Evolutionary conservation across 2,329 filamentous ascomycete genomes (phyloP).

Genomic region (Pseudophaeomoniella oleicola): DNA sequence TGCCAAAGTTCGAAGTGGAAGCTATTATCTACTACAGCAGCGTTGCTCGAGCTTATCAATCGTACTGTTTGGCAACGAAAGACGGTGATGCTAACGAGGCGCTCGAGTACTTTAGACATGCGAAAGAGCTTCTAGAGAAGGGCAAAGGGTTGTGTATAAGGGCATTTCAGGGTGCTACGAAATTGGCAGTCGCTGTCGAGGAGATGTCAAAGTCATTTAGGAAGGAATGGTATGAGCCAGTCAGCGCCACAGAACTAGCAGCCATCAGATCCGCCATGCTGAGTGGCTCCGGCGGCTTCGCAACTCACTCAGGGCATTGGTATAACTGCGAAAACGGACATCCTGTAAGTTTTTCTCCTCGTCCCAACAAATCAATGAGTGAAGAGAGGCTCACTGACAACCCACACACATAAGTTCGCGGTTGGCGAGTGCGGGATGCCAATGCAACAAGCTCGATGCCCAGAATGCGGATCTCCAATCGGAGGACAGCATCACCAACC

Average conservation of each 20-base stretch:
- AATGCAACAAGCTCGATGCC: slow-evolving; percentile 15
- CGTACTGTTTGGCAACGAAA: slow-evolving; percentile 5
- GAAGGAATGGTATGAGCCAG: slow-evolving; percentile 22
- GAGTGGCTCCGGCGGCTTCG: slow-evolving; percentile 24
- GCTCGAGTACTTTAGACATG: slow-evolving; percentile 8
- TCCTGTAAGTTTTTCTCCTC: slow-evolving; percentile 20
- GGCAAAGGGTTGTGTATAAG: slow-evolving; percentile 19
- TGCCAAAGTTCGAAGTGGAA: slow-evolving; percentile 24
- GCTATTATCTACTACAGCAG: slow-evolving; percentile 18
- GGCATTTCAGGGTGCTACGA: slow-evolving; percentile 16
- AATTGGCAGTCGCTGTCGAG: slow-evolving; percentile 15
- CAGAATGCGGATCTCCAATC: slow-evolving; percentile 13
- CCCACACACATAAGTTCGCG: slow-evolving; percentile 10
- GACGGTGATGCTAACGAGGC: slow-evolving; percentile 10
- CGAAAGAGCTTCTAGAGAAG: slow-evolving; percentile 9
- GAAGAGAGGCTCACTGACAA: too few species aligned
- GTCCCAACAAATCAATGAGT: too few species aligned
- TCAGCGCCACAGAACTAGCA: slow-evolving; percentile 26
- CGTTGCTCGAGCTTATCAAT: slow-evolving; percentile 14
- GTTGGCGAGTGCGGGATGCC: slow-evolving; percentile 18
- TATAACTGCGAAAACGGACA: slow-evolving; percentile 44
- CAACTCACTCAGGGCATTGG: slow-evolving; percentile 44
- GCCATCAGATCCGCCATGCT: slow-evolving; percentile 35
- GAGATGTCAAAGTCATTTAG: slow-evolving; percentile 15
- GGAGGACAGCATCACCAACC: slow-evolving; percentile 13